These are phyloP conservation scores for Dryadomyces quercivorus DNA, from an alignment of 2,329 filamentous ascomycete genomes.

Conservation along the genomic window DNA sequence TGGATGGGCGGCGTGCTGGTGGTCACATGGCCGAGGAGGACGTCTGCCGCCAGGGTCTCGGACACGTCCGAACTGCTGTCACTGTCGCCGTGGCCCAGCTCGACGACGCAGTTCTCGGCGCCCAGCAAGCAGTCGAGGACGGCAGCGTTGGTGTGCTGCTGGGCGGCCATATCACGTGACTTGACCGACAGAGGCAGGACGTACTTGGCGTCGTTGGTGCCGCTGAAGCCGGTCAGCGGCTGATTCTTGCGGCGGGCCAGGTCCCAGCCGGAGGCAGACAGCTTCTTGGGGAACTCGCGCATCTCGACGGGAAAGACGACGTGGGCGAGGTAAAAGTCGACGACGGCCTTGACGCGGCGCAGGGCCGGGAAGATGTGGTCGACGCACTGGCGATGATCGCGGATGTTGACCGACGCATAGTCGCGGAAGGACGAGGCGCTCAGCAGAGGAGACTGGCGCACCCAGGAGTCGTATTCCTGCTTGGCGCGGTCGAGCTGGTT, in stretches of 20 bases:
- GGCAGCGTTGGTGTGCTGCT: conserved; percentile 54
- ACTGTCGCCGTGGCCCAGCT: conserved; percentile 10
- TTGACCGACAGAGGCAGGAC: conserved; percentile 43
- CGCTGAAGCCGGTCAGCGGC: conserved; percentile 54
- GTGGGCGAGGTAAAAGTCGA: conserved; percentile 51
- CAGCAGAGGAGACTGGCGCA: conserved; percentile 16
- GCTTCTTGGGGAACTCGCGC: conserved; percentile 49
- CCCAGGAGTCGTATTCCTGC: conserved; percentile 39
- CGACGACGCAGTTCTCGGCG: conserved; percentile 32
- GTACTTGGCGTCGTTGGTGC: conserved; percentile 52
- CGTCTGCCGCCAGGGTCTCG: conserved; percentile 21
- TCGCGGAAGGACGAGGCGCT: conserved; percentile 26
- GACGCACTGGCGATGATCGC: conserved; percentile 36
- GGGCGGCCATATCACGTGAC: conserved; percentile 40
- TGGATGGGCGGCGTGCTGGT: conserved; percentile 27
- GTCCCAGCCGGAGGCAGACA: conserved; percentile 58
- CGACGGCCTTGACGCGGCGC: conserved; percentile 33
- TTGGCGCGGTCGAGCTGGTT: conserved; percentile 36
- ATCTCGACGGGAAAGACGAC: conserved; percentile 50
- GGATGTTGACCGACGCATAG: conserved; percentile 42
- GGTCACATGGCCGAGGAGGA: conserved; percentile 32
- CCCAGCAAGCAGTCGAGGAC: conserved; percentile 48
- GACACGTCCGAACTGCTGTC: no score
- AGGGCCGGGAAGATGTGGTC: conserved; percentile 40
- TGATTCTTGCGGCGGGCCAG: conserved; percentile 33